phyloP scores from a whole-genome alignment of 106 monocot genomes.

The Allium sativum region DNA sequence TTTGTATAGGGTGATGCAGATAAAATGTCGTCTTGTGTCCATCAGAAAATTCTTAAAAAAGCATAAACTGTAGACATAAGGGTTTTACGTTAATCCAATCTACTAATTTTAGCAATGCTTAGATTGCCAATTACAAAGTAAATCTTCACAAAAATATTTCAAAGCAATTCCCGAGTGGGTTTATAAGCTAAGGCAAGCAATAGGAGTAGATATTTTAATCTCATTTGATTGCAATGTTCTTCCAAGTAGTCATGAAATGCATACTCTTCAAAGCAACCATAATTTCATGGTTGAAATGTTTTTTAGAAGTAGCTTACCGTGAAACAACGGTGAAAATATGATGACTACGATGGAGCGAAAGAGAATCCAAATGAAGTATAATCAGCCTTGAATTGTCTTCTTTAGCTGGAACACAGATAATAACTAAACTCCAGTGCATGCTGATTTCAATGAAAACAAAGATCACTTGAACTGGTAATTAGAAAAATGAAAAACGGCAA shows the following conservation, averaged over 20 bases:
- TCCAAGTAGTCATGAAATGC: neutral
- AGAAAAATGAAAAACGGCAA: no score
- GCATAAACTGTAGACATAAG: no score
- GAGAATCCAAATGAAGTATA: conserved; percentile 94
- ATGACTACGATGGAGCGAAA: conserved; percentile 52
- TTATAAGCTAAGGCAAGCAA: no score
- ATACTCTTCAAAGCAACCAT: conserved; percentile 1
- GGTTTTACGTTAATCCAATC: no score
- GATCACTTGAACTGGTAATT: no score
- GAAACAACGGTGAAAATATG: conserved; percentile 36
- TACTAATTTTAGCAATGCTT: no score
- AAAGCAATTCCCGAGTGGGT: no score
- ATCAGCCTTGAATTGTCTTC: conserved; percentile 65
- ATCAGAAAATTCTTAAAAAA: neutral
- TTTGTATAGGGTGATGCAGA: neutral
- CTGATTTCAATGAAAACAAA: conserved; percentile 21
- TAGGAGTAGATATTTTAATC: no score
- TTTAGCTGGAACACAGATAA: conserved; percentile 71
- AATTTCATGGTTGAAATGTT: neutral
- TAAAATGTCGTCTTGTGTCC: neutral
- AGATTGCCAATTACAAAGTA: no score
- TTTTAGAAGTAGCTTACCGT: conserved; percentile 20
- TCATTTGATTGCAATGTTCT: no score
- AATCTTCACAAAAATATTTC: no score
- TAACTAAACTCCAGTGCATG: conserved; percentile 86